Conservation (phyloP, 73 alveolate genomes). For the Paramecium bursaria region DNA sequence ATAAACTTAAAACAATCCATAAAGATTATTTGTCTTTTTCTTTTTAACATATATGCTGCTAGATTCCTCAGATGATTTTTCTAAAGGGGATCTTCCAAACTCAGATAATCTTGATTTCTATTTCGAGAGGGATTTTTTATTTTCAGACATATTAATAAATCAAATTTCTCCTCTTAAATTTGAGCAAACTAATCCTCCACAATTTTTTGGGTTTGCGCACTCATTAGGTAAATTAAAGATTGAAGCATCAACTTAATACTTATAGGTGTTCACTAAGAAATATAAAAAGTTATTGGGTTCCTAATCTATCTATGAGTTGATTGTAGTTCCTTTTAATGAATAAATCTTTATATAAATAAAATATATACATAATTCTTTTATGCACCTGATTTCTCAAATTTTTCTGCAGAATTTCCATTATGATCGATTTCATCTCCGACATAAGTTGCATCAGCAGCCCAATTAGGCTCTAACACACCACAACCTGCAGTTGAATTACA, state of each 20-base stretch:
- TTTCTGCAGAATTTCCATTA: not conserved
- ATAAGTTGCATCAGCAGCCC: not conserved
- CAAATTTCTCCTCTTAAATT: too few relatives aligned
- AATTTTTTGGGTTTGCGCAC: not conserved
- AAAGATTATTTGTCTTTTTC: too few relatives aligned
- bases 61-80: too few relatives aligned
- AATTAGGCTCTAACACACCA: not conserved
- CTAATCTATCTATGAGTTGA: not conserved
- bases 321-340: not conserved
- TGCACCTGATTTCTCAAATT: not conserved
- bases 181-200: not conserved
- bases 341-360: not conserved
- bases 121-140: too few relatives aligned
- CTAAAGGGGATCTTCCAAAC: too few relatives aligned
- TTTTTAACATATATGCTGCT: too few relatives aligned
- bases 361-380: not conserved
- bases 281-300: not conserved
- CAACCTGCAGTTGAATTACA: not conserved
- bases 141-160: too few relatives aligned
- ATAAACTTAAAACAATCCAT: too few relatives aligned
- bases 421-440: not conserved
- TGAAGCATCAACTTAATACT: not conserved
- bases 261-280: not conserved
- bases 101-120: too few relatives aligned
- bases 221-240: not conserved